Evolutionary conservation across 148 eudicot species (phyloP).

Genomic region (Chenopodium formosanum): DNA sequence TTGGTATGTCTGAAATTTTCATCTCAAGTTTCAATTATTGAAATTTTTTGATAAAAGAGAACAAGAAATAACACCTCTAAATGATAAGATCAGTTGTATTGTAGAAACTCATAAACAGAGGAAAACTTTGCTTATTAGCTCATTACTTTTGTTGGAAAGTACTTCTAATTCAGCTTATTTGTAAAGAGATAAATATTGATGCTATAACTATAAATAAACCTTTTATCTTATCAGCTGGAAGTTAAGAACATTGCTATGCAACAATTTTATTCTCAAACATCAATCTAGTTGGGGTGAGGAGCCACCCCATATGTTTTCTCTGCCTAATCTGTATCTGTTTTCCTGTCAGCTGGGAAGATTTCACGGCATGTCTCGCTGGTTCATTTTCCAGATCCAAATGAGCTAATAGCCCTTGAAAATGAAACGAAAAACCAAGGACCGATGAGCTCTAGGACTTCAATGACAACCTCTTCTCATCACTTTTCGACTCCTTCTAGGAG

Average conservation of each 20-base stretch:
- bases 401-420: conserved; percentile 33
- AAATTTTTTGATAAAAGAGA: background rate
- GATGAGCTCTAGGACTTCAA: conserved; percentile 38
- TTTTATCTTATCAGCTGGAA: background rate
- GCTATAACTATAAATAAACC: background rate
- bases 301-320: background rate
- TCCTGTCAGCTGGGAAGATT: conserved; percentile 69
- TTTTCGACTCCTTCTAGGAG: conserved; percentile 38
- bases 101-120: background rate
- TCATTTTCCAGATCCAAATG: conserved; percentile 76
- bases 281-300: background rate
- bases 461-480: conserved; percentile 39
- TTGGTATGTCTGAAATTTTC: conserved; percentile 40
- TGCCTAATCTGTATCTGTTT: background rate
- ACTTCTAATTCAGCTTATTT: background rate
- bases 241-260: background rate
- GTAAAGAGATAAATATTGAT: background rate
- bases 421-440: conserved; percentile 23
- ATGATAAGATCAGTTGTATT: background rate
- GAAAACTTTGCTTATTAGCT: background rate
- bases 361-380: conserved; percentile 70
- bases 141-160: background rate
- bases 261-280: background rate
- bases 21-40: background rate
- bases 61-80: background rate